phyloP scores from a whole-genome alignment of 2,329 filamentous ascomycete genomes.

The Elsinoe ampelina region DNA sequence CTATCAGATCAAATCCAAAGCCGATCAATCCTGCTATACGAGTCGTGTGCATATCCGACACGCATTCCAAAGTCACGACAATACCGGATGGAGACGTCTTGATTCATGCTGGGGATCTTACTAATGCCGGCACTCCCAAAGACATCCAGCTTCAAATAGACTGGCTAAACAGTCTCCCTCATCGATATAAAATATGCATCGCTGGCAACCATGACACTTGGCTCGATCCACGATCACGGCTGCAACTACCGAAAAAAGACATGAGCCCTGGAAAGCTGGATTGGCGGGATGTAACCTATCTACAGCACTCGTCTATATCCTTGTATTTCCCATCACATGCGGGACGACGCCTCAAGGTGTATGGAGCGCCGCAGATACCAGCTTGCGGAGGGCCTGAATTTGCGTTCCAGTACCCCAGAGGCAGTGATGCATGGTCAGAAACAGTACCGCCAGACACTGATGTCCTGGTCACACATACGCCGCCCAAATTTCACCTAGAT shows the following conservation, averaged over 20 bases:
- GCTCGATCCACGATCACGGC: constrained; percentile 60
- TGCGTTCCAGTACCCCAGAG: constrained; percentile 66
- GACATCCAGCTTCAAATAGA: constrained; percentile 77
- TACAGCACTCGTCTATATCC: constrained; percentile 58
- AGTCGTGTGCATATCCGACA: constrained; percentile 84
- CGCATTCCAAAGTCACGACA: constrained; percentile 53
- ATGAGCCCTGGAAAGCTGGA: constrained; percentile 38
- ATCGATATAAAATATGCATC: constrained; percentile 71
- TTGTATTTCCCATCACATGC: constrained; percentile 47
- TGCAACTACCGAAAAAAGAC: not conserved
- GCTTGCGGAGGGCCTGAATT: constrained; percentile 61
- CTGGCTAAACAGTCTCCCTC: constrained; percentile 67
- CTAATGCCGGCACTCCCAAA: constrained; percentile 58
- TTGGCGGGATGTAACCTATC: constrained; percentile 62
- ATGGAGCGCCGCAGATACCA: constrained; percentile 74
- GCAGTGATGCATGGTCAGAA: constrained; percentile 60
- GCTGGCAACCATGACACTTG: constrained; percentile 84
- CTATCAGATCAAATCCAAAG: constrained; percentile 56
- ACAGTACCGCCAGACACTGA: constrained; percentile 64
- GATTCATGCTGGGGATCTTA: constrained; percentile 82
- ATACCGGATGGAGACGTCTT: constrained; percentile 74
- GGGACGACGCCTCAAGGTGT: constrained; percentile 57
- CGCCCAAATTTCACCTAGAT: constrained; percentile 63
- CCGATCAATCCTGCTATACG: constrained; percentile 51
- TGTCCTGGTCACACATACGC: constrained; percentile 72